These are phyloP conservation scores for Aspergillus ibericus DNA, from an alignment of 2,329 filamentous ascomycete species.

Conservation along the genomic window DNA sequence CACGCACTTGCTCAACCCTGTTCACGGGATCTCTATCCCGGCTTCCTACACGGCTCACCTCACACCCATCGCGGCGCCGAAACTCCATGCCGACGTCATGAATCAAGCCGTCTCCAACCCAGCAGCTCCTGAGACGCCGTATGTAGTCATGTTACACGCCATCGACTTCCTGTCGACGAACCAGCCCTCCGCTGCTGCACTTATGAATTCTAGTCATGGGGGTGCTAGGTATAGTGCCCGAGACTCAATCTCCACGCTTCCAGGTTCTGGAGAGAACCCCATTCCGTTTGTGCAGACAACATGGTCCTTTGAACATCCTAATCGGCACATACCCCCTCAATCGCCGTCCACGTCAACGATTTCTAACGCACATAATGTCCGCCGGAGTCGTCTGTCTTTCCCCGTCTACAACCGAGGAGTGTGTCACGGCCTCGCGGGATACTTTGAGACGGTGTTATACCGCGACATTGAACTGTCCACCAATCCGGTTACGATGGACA, in stretches of 20 bases:
- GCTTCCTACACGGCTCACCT: slow-evolving; percentile 90
- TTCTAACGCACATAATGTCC: slow-evolving; percentile 85
- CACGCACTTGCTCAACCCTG: slow-evolving; percentile 78
- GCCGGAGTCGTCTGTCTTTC: slow-evolving; percentile 77
- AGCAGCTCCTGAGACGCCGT: slow-evolving; percentile 83
- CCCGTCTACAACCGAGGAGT: slow-evolving; percentile 75
- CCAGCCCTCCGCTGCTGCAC: slow-evolving; percentile 43
- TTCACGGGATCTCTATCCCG: slow-evolving; percentile 89
- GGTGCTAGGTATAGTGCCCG: slow-evolving; percentile 24
- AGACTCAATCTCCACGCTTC: slow-evolving; percentile 29
- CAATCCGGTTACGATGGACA: slow-evolving; percentile 85
- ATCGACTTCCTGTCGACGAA: slow-evolving; percentile 79
- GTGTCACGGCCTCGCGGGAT: slow-evolving; percentile 87
- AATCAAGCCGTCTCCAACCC: slow-evolving; percentile 62
- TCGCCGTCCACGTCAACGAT: slow-evolving; percentile 48
- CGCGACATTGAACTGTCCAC: slow-evolving; percentile 83
- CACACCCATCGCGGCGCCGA: slow-evolving; percentile 86
- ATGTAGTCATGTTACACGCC: slow-evolving; percentile 89
- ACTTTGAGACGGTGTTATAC: slow-evolving; percentile 97
- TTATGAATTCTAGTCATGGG: slow-evolving; percentile 13
- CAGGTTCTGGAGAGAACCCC: slow-evolving; percentile 29
- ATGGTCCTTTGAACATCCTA: slow-evolving; percentile 48
- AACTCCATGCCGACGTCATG: slow-evolving; percentile 77
- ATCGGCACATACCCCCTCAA: slow-evolving; percentile 38
- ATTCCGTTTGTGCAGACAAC: slow-evolving; percentile 44